A percentile compares a stretch with the other conserved stretches of the same genome.
Conservation (phyloP, 371 early-diverging fungal genomes). For the Mortierella sp. region DNA sequence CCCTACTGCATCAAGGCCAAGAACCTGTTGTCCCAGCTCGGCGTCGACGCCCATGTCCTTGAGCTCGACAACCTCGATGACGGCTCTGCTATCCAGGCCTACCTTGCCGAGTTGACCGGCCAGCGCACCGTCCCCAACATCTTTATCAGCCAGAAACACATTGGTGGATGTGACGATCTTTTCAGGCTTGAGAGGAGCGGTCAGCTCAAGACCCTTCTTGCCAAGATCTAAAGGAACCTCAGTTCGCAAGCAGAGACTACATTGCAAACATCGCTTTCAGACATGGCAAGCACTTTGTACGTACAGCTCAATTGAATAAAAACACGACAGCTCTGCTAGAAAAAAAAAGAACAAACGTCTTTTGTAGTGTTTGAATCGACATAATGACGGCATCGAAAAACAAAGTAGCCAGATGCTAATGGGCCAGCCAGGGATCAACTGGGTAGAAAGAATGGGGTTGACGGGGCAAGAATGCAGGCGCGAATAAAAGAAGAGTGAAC, state of each 20-base stretch:
- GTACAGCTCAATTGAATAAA: no score
- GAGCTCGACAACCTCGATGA: constrained; percentile 75
- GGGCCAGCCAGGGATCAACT: not conserved
- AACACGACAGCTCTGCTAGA: no score
- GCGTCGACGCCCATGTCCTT: constrained; percentile 64
- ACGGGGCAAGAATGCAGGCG: not conserved
- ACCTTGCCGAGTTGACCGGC: constrained; percentile 76
- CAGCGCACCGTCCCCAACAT: constrained; percentile 95
- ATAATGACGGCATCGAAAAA: not conserved
- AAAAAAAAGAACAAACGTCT: no score
- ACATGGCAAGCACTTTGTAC: no score
- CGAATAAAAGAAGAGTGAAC: not conserved
- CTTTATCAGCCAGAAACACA: constrained; percentile 82
- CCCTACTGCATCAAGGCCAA: constrained; percentile 88
- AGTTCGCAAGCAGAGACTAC: not conserved
- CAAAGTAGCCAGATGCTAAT: not conserved
- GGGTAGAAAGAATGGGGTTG: not conserved
- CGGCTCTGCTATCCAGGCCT: constrained; percentile 84
- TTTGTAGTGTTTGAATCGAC: not conserved
- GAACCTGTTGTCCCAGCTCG: constrained; percentile 66
- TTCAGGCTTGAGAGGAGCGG: constrained; percentile 67
- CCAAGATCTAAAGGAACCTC: constrained; percentile 28
- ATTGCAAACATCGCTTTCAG: not conserved
- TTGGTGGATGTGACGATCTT: constrained; percentile 90
- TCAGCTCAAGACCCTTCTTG: constrained; percentile 65